Base-by-base conservation (phyloP, 495 filamentous ascomycete species). In the Xylaria acuta region DNA sequence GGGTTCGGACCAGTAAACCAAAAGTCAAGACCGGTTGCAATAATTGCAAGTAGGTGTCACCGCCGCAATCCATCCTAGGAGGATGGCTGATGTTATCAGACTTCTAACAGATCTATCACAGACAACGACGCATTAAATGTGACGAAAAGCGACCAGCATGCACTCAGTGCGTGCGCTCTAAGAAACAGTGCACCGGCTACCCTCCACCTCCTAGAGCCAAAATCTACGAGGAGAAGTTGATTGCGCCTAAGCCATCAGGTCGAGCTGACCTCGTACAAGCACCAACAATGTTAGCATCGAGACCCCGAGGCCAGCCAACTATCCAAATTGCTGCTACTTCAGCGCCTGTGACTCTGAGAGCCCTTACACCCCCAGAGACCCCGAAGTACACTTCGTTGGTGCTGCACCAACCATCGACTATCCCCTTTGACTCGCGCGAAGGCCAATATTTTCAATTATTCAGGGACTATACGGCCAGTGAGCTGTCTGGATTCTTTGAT, bases 121-220 rank as follows among this genome's bases (percentile, higher is more conserved):
- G 90, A 74, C 86, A 85, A 62, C 84, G 90, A 53, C 84, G 86
- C 73, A 89, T 92, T 36, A 91, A 92, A 80, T 92, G 90, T 80
- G 90, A 89, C 78, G 90, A 92, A 77, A 83, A 82, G 70, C 88
- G 87, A 64, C 90, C 90, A 5, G 73, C 75, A 4, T 92, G 90
- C 74, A 79, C 79, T 41, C 86, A 88, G 49, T 92, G 90, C 72
- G 77, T 87, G 22, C 81, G 82, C 30, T 86, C 85, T 11, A 84
- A 81, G 68, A 85, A 83, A 72, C 64, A 72, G 25, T 89, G 87
- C 75, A 77, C 78, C 36, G 87, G 87, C 69, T 89, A 88, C 70
- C 86, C 86, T 20, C 83, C 86, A 6, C 85, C 85, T 67, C 77
- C 80, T 30, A 79, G 84, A 67, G 76, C 81, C 18, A 77, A 81